Percentiles rank a stretch among this genome's conserved stretches.
phyloP scores from a whole-genome alignment of 176 grass and related monocot genomes.

The Rhynchospora pubera region DNA sequence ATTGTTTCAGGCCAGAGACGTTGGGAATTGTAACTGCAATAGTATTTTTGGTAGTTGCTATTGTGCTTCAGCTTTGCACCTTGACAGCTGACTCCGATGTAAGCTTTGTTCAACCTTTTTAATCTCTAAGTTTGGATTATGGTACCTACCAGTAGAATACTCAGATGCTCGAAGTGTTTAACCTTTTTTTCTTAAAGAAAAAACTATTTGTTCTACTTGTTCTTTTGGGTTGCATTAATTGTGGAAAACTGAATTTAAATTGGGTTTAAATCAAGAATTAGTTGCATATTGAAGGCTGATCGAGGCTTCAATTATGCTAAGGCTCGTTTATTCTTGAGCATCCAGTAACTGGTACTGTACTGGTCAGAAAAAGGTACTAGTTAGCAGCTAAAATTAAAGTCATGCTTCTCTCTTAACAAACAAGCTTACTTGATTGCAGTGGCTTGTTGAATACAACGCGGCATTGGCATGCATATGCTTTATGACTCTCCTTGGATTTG shows the following conservation, averaged over 20 bases:
- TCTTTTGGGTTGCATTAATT: background rate
- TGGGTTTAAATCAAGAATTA: background rate
- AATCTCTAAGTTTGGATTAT: background rate
- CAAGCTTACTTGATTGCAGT: constrained; percentile 49
- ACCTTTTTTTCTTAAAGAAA: background rate
- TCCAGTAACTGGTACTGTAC: background rate
- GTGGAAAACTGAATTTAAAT: background rate
- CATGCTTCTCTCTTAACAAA: background rate
- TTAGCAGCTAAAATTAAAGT: background rate
- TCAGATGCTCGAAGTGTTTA: background rate
- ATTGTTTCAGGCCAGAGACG: constrained; percentile 69
- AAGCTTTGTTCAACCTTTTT: constrained; percentile 17
- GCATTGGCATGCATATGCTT: constrained; percentile 93
- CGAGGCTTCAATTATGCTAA: background rate
- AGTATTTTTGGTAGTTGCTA: constrained; percentile 89
- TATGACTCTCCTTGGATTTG: constrained; percentile 99
- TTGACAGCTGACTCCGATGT: constrained; percentile 72
- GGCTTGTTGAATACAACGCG: constrained; percentile 99
- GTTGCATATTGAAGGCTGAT: background rate
- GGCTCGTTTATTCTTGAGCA: background rate
- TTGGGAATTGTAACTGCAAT: constrained; percentile 89
- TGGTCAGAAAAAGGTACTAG: background rate
- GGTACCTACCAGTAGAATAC: background rate
- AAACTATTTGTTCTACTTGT: background rate
- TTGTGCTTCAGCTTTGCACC: constrained; percentile 93